phyloP scores from a whole-genome alignment of 805 yeast species.

The Metschnikowia drakensbergensis region DNA sequence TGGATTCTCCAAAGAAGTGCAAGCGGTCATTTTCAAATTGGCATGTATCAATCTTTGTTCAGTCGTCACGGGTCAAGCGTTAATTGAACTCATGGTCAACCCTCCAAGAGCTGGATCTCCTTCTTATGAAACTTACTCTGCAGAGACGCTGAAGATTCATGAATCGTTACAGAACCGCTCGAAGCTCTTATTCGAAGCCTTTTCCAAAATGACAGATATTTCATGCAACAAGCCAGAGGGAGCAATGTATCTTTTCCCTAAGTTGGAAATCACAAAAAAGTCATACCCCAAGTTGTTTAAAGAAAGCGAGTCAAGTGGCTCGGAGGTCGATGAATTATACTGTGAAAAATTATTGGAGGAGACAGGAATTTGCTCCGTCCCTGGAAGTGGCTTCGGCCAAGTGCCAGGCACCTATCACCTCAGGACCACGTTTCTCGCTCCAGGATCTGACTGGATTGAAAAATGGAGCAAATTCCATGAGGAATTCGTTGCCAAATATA shows the following conservation, averaged over 20 bases:
- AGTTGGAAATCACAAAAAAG: constrained; percentile 50
- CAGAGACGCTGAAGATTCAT: constrained; percentile 62
- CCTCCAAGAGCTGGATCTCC: constrained; percentile 82
- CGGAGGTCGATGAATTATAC: constrained; percentile 82
- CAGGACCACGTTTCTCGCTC: constrained; percentile 95
- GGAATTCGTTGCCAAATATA: constrained; percentile 59
- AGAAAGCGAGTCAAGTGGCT: constrained; percentile 52
- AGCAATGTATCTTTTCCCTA: constrained; percentile 96
- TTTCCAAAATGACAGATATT: constrained; percentile 74
- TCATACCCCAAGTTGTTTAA: constrained; percentile 51
- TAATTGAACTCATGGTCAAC: constrained; percentile 87
- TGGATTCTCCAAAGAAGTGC: constrained; percentile 71
- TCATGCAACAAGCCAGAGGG: constrained; percentile 89
- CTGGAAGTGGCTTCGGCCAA: constrained; percentile 97
- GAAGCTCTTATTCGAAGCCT: constrained; percentile 59
- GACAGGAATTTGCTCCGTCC: constrained; percentile 96
- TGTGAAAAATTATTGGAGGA: constrained; percentile 76
- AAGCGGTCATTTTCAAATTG: constrained; percentile 71
- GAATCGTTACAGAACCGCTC: constrained; percentile 64
- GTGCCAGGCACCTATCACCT: constrained; percentile 83
- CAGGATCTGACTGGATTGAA: constrained; percentile 86
- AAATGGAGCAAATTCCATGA: constrained; percentile 77
- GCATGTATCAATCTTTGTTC: constrained; percentile 92
- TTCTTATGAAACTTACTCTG: constrained; percentile 61
- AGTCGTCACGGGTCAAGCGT: constrained; percentile 90